Base-by-base conservation (phyloP, 352 stramenopile species). In the Globisporangium paddicum region DNA sequence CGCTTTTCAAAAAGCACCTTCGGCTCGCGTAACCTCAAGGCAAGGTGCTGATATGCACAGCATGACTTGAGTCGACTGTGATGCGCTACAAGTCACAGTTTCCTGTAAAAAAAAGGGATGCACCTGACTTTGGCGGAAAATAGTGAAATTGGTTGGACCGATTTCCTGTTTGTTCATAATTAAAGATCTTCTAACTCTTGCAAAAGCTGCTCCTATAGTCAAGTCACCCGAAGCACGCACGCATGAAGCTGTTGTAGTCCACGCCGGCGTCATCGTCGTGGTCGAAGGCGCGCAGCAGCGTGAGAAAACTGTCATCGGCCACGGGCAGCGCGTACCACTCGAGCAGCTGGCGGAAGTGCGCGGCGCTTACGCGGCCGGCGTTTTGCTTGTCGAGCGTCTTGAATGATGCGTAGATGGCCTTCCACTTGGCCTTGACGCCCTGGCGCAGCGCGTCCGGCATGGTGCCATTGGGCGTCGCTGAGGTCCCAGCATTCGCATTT, bases 311-410 rank as follows among this genome's bases (percentile, higher is more conserved):
- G 25, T 84, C 66, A 58, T 91, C 77, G 18, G 58, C 70, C 30
- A 91, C 41, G 1, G 71, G 40, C 13, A 91, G 62, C 25, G 73
- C 67, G 57, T 87, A 89, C 81, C 81, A 89, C 55, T 86, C 77
- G 49, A 91, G 72, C n/a, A 91, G 47, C 42, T 89, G 79, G 9
- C 81, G 79, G 47, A 91, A 89, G 54, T 91, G 79, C 9, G 75
- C 63, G 2, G 69, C 63, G 61, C 74, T 88, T 11, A 88, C 70
- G 5, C 77, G 75, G 0, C 77, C 75, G 0, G 64, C 41, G n/a
- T 75, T 81, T 41, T 21, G 26, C 58, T 88, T 87, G 67, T 91
- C 81, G 13, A 90, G 51, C 4, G 74, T 85, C 49, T 82, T 82
- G 32, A 89, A 66, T 18, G 78, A 89, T 8, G 32, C 6, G 32